A percentile compares a stretch with the other conserved stretches of the same genome.
phyloP scores from a whole-genome alignment of 2,329 filamentous ascomycete genomes.

The Xylariales sp. region DNA sequence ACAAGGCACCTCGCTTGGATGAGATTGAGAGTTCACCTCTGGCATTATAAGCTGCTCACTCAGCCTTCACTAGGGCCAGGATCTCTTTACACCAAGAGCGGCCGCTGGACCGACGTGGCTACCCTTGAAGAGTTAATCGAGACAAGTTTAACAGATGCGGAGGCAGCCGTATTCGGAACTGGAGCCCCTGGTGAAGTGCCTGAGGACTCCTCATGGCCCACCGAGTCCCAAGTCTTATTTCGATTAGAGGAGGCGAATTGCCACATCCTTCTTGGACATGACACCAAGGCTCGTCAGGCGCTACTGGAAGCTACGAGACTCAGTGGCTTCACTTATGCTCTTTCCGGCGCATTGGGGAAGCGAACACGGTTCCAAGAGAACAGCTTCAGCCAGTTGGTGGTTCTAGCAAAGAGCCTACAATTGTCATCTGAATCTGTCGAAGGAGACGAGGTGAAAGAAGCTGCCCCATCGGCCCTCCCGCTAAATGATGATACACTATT shows the following conservation, averaged over 20 bases:
- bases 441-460: constrained; percentile 26
- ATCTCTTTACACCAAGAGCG: constrained; percentile 66
- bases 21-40: constrained; percentile 77
- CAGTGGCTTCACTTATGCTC: constrained; percentile 80
- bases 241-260: constrained; percentile 85
- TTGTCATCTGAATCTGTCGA: constrained; percentile 41
- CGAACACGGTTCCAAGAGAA: constrained; percentile 83
- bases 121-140: constrained; percentile 64
- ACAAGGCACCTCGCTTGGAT: constrained; percentile 63
- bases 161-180: constrained; percentile 42
- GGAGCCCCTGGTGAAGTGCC: constrained; percentile 40
- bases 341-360: constrained; percentile 90
- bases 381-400: constrained; percentile 87
- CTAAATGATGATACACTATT: constrained; percentile 94
- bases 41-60: constrained; percentile 70
- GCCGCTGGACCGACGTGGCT: constrained; percentile 70
- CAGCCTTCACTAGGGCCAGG: constrained; percentile 66
- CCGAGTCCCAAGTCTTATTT: constrained; percentile 73
- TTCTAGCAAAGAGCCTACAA: constrained; percentile 81
- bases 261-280: constrained; percentile 84
- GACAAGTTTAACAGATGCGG: constrained; percentile 56
- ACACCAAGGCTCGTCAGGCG: constrained; percentile 77
- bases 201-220: constrained; percentile 52
- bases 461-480: constrained; percentile 74
- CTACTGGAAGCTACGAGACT: constrained; percentile 74